Evolutionary conservation across 208 protist species (phyloP), one percentile per base, ranked within the genome.

Genomic region (Acanthamoeba triangularis): DNA sequence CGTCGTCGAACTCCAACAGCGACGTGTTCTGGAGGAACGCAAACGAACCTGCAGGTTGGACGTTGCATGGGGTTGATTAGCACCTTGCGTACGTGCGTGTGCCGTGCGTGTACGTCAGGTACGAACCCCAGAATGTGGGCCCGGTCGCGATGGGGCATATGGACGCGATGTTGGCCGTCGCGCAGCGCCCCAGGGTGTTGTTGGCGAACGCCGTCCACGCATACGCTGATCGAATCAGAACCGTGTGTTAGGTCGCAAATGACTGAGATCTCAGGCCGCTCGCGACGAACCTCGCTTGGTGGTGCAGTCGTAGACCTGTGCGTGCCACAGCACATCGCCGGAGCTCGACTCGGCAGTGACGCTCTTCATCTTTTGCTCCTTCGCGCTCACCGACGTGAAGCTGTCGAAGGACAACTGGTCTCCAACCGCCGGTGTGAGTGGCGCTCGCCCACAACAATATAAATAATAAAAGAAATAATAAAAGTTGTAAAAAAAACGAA

Each of bases 221-320:
- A n/a, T 44, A 78, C 10, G 69, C 69, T 78, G 69, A 16, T 11
- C 13, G 7, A 18, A 54, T 11, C n/a, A n/a, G n/a, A n/a, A n/a
- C n/a, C n/a, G n/a, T n/a, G n/a, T n/a, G n/a, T n/a, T n/a, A n/a
- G n/a, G n/a, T n/a, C n/a, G n/a, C n/a, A n/a, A n/a, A n/a, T n/a
- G n/a, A n/a, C n/a, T n/a, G n/a, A n/a, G n/a, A n/a, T n/a, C n/a
- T n/a, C n/a, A n/a, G n/a, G n/a, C n/a, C n/a, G n/a, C n/a, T n/a
- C n/a, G n/a, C n/a, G n/a, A 35, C 23, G 33, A 78, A 44, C 30
- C 69, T 78, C 10, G 5, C 30, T 78, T 78, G 11, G 13, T 72
- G n/a, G 65, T 72, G 20, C 69, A 78, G 37, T 78, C 69, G 69
- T 78, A 78, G 69, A 78, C 69, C 30, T 78, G 69, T 6, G 37